Percentiles rank a stretch among this genome's conserved stretches.
Conservation (phyloP, 2,329 filamentous ascomycete genomes). For the Madurella fahalii region DNA sequence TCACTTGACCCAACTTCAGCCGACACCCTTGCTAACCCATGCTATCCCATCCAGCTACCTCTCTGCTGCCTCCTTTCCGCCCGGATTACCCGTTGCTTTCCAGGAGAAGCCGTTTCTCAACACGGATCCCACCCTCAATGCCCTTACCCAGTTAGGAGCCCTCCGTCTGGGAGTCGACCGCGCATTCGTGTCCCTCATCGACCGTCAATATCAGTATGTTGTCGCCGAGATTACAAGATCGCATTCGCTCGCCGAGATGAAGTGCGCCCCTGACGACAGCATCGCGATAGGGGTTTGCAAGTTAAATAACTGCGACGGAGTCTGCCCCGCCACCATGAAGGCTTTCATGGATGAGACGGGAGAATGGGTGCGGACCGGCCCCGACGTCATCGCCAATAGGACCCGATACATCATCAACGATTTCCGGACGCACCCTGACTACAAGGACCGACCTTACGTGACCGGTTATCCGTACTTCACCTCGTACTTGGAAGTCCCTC, state of each 20-base stretch:
- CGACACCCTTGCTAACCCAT: background rate
- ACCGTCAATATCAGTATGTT: slow-evolving; percentile 37
- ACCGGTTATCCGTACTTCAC: slow-evolving; percentile 29
- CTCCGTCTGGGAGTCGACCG: slow-evolving; percentile 36
- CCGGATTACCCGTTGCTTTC: slow-evolving; percentile 5
- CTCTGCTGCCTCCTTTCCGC: slow-evolving; percentile 22
- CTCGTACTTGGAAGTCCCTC: slow-evolving; percentile 33
- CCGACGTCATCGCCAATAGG: slow-evolving; percentile 29
- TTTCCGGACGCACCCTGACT: slow-evolving; percentile 28
- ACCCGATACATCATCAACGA: slow-evolving; percentile 33
- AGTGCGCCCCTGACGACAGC: slow-evolving; percentile 17
- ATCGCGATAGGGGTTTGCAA: slow-evolving; percentile 25
- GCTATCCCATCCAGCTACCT: slow-evolving; percentile 18
- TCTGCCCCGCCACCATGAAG: slow-evolving; percentile 31
- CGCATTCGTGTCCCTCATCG: slow-evolving; percentile 41
- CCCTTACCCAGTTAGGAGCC: slow-evolving; percentile 40
- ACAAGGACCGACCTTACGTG: slow-evolving; percentile 30
- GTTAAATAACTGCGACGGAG: slow-evolving; percentile 28
- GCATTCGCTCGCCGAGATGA: slow-evolving; percentile 28
- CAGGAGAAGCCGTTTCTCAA: slow-evolving; percentile 10
- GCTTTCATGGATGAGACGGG: slow-evolving; percentile 29
- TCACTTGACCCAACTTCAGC: background rate
- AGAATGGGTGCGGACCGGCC: slow-evolving; percentile 20
- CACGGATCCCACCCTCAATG: slow-evolving; percentile 33
- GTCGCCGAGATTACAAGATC: slow-evolving; percentile 39